Percentiles rank a stretch among this genome's conserved stretches.
Evolutionary conservation across 352 stramenopile species (phyloP).

Genomic region (Halophytophthora polymorphica): DNA sequence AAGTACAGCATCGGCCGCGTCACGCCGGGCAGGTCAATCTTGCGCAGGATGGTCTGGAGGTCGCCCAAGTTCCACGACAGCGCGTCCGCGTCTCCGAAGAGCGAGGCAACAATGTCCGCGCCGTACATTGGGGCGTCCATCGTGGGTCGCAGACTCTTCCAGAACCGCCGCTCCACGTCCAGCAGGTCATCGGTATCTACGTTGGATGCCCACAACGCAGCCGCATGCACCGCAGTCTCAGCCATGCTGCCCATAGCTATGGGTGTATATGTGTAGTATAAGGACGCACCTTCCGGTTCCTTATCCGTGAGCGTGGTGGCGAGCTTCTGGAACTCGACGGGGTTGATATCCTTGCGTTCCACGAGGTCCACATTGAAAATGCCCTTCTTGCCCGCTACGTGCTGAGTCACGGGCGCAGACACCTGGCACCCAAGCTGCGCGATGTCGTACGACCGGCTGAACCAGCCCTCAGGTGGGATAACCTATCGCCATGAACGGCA

Average conservation of each 20-base stretch:
- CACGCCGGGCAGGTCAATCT: slow-evolving; percentile 82
- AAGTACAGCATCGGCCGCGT: slow-evolving; percentile 93
- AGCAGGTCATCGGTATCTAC: slow-evolving; percentile 38
- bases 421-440: slow-evolving; percentile 46
- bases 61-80: slow-evolving; percentile 87
- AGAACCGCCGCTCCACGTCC: slow-evolving; percentile 82
- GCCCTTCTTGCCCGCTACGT: slow-evolving; percentile 87
- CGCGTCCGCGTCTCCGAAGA: slow-evolving; percentile 75
- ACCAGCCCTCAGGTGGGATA: slow-evolving; percentile 74
- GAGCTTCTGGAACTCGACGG: slow-evolving; percentile 60
- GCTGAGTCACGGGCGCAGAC: slow-evolving; percentile 73
- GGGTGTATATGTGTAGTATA: too few species aligned
- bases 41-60: slow-evolving; percentile 84
- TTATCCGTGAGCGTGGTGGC: slow-evolving; percentile 27
- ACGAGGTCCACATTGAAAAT: slow-evolving; percentile 90
- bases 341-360: slow-evolving; percentile 70
- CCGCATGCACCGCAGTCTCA: neutral
- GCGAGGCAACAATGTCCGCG: slow-evolving; percentile 85
- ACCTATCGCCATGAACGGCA: slow-evolving; percentile 26
- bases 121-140: slow-evolving; percentile 90
- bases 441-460: slow-evolving; percentile 64
- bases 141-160: slow-evolving; percentile 80
- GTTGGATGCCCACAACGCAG: slow-evolving; percentile 1
- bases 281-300: slow-evolving; percentile 23
- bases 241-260: neutral